Percentiles rank a stretch among this genome's conserved stretches.
These are phyloP conservation scores for Iberis pinnata DNA, from an alignment of 345 rosid genomes.

Conservation along the genomic window DNA sequence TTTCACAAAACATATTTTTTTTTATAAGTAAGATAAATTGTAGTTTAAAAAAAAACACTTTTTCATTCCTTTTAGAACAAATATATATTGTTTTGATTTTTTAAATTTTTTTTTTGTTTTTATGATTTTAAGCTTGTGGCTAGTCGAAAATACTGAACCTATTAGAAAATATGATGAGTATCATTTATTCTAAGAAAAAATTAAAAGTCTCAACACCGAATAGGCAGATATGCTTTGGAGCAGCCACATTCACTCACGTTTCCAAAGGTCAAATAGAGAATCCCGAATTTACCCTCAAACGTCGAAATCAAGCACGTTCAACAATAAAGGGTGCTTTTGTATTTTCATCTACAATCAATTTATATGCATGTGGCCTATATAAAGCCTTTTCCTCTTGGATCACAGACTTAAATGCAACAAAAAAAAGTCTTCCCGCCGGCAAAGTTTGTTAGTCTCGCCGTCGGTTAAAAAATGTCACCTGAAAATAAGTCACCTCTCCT, in stretches of 20 bases:
- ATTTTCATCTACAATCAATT: not conserved
- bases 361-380: conserved; percentile 21
- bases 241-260: conserved; percentile 22
- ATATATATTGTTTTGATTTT: too few species aligned
- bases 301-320: too few species aligned
- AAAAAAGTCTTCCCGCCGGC: conserved; percentile 25
- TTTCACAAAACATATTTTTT: too few species aligned
- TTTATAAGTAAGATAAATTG: too few species aligned
- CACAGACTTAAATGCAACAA: not conserved
- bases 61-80: too few species aligned
- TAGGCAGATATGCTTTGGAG: conserved; percentile 10
- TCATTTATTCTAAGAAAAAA: not conserved
- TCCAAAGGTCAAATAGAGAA: not conserved
- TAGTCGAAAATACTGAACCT: too few species aligned
- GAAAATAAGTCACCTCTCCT: conserved; percentile 42
- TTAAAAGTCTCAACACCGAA: conserved; percentile 11
- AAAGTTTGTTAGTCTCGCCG: conserved; percentile 12
- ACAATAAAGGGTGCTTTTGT: conserved; percentile 11
- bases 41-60: too few species aligned
- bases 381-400: conserved; percentile 9
- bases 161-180: not conserved
- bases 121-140: too few species aligned
- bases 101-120: too few species aligned
- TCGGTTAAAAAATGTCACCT: conserved; percentile 49
- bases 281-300: too few species aligned